Conservation (phyloP, 2,329 filamentous ascomycete genomes). For the Rhynchosporium graminicola region DNA sequence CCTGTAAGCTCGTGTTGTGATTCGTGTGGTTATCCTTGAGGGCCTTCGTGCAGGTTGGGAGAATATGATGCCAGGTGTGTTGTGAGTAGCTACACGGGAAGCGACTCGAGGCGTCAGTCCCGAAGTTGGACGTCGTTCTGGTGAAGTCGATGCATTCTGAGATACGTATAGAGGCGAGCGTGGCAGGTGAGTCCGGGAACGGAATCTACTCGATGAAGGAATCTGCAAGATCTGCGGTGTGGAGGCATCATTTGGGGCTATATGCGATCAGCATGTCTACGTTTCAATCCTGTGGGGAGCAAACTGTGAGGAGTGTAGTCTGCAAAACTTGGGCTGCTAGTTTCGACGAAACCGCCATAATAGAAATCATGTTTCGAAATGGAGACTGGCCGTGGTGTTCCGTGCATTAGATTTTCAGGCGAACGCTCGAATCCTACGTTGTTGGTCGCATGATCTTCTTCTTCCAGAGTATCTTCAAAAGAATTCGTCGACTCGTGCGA, state of each 20-base stretch:
- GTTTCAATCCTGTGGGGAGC: conserved; percentile 32
- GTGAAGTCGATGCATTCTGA: conserved; percentile 40
- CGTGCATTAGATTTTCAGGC: conserved; percentile 10
- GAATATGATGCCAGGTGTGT: conserved; percentile 39
- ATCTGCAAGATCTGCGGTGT: conserved; percentile 32
- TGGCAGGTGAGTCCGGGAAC: conserved; percentile 31
- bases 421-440: conserved; percentile 2
- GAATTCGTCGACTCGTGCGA: background rate
- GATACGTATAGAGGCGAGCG: conserved; percentile 40
- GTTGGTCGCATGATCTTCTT: conserved; percentile 8
- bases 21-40: conserved; percentile 19
- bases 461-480: conserved; percentile 1
- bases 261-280: background rate
- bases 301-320: conserved; percentile 15
- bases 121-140: conserved; percentile 31
- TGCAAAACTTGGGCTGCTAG: conserved; percentile 17
- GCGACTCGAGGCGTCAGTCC: conserved; percentile 34
- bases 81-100: conserved; percentile 31
- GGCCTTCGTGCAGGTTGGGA: conserved; percentile 37
- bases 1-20: conserved; percentile 35
- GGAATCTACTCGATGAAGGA: conserved; percentile 19
- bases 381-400: conserved; percentile 19
- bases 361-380: conserved; percentile 35
- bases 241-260: conserved; percentile 37
- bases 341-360: conserved; percentile 38